Percentiles rank a stretch among this genome's conserved stretches.
phyloP scores from a whole-genome alignment of 768 basidiomycete species.

The Amanita rimosa region DNA sequence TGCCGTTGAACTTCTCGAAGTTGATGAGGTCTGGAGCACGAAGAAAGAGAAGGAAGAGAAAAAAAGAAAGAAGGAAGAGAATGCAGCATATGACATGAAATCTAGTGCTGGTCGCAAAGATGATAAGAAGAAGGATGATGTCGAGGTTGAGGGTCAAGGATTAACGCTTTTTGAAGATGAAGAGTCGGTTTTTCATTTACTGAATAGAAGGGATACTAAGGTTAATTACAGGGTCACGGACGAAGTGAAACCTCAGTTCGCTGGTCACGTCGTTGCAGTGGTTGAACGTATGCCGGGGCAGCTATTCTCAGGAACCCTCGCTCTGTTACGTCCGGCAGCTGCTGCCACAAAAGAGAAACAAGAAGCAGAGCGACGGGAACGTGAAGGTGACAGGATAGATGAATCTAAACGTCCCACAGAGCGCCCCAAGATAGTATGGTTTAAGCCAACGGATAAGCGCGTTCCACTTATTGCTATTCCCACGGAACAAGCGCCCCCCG shows the following conservation, averaged over 20 bases:
- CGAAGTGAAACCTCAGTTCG: slow-evolving; percentile 96
- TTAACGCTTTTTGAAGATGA: slow-evolving; percentile 96
- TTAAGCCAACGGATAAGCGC: slow-evolving; percentile 98
- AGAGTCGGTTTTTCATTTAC: slow-evolving; percentile 42
- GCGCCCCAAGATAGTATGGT: slow-evolving; percentile 99
- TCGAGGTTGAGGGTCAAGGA: slow-evolving; percentile 98
- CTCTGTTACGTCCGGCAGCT: slow-evolving; percentile 88
- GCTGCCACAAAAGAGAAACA: slow-evolving; percentile 99
- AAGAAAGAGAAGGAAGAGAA: slow-evolving; percentile 99
- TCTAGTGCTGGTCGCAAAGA: slow-evolving; percentile 70
- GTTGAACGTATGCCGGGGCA: slow-evolving; percentile 99
- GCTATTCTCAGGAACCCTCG: slow-evolving; percentile 94
- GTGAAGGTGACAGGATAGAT: slow-evolving; percentile 86
- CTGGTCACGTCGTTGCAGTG: slow-evolving; percentile 99
- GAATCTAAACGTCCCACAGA: slow-evolving; percentile 73
- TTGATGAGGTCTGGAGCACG: slow-evolving; percentile 96
- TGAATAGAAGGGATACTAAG: background rate
- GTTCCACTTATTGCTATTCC: slow-evolving; percentile 98
- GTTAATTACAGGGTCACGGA: slow-evolving; percentile 69
- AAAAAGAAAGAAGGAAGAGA: slow-evolving; percentile 99
- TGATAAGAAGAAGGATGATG: slow-evolving; percentile 99
- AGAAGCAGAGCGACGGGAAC: slow-evolving; percentile 93
- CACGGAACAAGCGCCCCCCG: slow-evolving; percentile 93
- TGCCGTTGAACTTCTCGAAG: slow-evolving; percentile 94
- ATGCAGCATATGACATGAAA: slow-evolving; percentile 86